These are phyloP conservation scores for Daucus carota DNA, from an alignment of 129 eudicot species.

Conservation along the genomic window DH1_v3.0 NC_030388.2:31610501-31611000, in stretches of 20 bases:
- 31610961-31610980: constrained; percentile 7
- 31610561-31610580: background rate
- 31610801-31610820: constrained; percentile 9
- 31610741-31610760: no score
- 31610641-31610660: background rate
- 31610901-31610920: constrained; percentile 9
- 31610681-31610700: constrained; percentile 11
- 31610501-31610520: no score
- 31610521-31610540: no score
- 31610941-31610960: constrained; percentile 19
- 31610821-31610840: constrained; percentile 4
- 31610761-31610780: no score
- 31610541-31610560: no score
- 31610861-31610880: background rate
- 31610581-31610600: constrained; percentile 2
- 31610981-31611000: constrained; percentile 1
- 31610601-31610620: background rate
- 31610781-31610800: no score
- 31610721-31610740: no score
- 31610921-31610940: constrained; percentile 18
- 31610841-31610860: background rate
- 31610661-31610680: constrained; percentile 7
- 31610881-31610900: constrained; percentile 14
- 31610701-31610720: constrained; percentile 13
- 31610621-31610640: background rate